Conservation (phyloP, 2,329 filamentous ascomycete species). For the Emergomyces africanus region DNA sequence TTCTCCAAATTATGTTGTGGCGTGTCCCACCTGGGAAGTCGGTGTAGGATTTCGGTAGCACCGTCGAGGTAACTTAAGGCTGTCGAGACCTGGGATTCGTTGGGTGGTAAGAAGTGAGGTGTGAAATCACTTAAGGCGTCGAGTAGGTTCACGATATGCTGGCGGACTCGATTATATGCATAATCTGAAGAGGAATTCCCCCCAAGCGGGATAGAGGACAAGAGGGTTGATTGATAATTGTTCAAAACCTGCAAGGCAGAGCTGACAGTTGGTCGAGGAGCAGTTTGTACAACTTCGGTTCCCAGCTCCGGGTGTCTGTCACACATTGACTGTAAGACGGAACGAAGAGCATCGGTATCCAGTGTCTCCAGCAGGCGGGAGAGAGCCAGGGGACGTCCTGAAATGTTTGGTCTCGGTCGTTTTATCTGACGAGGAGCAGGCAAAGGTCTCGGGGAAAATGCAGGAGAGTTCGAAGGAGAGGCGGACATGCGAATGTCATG, state of each 20-base stretch:
- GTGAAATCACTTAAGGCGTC: constrained; percentile 91
- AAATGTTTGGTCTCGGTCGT: constrained; percentile 54
- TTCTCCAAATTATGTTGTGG: constrained; percentile 85
- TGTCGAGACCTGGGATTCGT: constrained; percentile 68
- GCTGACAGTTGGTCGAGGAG: constrained; percentile 73
- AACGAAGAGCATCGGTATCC: constrained; percentile 69
- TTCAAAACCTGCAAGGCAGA: constrained; percentile 68
- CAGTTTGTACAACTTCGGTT: constrained; percentile 68
- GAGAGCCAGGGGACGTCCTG: constrained; percentile 51
- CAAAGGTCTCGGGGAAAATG: constrained; percentile 55
- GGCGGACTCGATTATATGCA: constrained; percentile 83
- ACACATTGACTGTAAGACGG: constrained; percentile 80
- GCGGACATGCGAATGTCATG: constrained; percentile 78
- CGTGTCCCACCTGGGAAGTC: constrained; percentile 80
- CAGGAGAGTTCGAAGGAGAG: constrained; percentile 72
- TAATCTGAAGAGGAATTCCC: constrained; percentile 81
- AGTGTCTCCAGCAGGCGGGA: constrained; percentile 87
- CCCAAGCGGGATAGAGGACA: constrained; percentile 69
- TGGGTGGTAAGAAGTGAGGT: constrained; percentile 85
- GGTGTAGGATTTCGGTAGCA: constrained; percentile 80
- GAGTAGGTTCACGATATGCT: constrained; percentile 64
- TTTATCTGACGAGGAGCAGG: constrained; percentile 55
- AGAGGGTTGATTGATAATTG: constrained; percentile 68
- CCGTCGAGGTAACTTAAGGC: constrained; percentile 82
- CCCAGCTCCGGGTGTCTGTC: constrained; percentile 77